Percentiles rank a stretch among this genome's conserved stretches.
phyloP scores from a whole-genome alignment of 805 yeast species.

The Hanseniaspora thailandica region DNA sequence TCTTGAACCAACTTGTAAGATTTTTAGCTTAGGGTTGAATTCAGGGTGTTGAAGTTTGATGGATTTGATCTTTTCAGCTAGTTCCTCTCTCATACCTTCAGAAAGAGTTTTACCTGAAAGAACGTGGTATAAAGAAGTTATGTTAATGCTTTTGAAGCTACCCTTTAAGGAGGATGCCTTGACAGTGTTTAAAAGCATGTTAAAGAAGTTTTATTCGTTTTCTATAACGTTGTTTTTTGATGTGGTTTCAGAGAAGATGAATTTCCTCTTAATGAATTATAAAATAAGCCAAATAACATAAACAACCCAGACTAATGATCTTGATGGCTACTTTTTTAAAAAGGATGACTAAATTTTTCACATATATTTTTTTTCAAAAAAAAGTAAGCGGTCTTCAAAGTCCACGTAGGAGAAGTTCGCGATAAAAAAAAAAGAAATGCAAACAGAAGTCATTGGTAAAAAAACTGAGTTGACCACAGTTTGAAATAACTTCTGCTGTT shows the following conservation, averaged over 20 bases:
- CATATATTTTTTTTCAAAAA: neutral
- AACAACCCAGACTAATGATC: neutral
- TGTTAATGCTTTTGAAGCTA: neutral
- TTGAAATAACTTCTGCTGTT: too few species aligned
- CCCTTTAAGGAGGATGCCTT: neutral
- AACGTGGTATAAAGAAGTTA: slow-evolving; percentile 22
- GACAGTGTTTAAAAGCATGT: neutral
- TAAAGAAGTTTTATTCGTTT: neutral
- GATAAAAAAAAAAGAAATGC: too few species aligned
- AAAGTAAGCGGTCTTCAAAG: too few species aligned
- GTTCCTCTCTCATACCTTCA: slow-evolving; percentile 34
- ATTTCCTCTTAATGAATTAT: too few species aligned
- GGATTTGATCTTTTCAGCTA: slow-evolving; percentile 29
- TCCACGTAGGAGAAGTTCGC: too few species aligned
- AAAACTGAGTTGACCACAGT: too few species aligned
- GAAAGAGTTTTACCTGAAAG: slow-evolving; percentile 41
- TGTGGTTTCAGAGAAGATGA: neutral
- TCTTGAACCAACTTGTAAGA: slow-evolving; percentile 66
- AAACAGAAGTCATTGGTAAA: neutral
- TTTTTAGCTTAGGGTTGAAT: slow-evolving; percentile 55
- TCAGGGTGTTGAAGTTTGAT: slow-evolving; percentile 33
- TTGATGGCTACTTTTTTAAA: too few species aligned
- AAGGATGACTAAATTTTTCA: neutral
- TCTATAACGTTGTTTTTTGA: neutral
- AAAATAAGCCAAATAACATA: too few species aligned